Evolutionary conservation across 371 early-diverging fungal species (phyloP).

Genomic region (Mortierella sp.): DNA sequence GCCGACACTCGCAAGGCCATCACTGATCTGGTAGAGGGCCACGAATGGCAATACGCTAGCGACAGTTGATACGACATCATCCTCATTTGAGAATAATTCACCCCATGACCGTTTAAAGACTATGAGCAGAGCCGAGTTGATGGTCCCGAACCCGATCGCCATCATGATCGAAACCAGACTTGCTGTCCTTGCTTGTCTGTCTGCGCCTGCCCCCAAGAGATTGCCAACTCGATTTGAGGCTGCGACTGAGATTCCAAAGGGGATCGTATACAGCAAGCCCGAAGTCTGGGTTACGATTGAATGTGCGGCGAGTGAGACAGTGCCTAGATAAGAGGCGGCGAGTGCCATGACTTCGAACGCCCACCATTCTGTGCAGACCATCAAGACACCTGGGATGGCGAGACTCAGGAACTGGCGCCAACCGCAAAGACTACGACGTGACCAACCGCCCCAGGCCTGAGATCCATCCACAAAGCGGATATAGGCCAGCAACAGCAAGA

Average conservation of each 20-base stretch:
- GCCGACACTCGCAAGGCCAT: constrained; percentile 67
- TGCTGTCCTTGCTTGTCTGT: constrained; percentile 7
- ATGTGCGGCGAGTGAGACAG: constrained; percentile 81
- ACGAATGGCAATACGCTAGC: constrained; percentile 74
- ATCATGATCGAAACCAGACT: constrained; percentile 17
- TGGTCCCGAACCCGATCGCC: constrained; percentile 16
- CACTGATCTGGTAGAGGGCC: constrained; percentile 79
- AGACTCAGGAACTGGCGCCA: constrained; percentile 72
- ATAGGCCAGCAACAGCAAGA: constrained; percentile 65
- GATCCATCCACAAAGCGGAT: constrained; percentile 67
- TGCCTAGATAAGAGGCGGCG: constrained; percentile 77
- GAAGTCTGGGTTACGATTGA: constrained; percentile 75
- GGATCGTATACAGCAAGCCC: constrained; percentile 73
- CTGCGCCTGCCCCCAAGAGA: constrained; percentile 56
- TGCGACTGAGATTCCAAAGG: constrained; percentile 74
- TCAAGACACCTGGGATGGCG: constrained; percentile 70
- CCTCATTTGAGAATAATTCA: constrained; percentile 70
- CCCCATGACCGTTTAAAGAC: constrained; percentile 57
- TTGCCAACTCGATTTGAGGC: constrained; percentile 82
- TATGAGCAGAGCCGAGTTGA: constrained; percentile 19
- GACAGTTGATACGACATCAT: constrained; percentile 69
- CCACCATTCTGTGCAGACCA: constrained; percentile 79
- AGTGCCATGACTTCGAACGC: constrained; percentile 74
- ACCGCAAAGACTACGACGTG: constrained; percentile 64
- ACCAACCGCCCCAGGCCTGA: constrained; percentile 85